A percentile compares a stretch with the other conserved stretches of the same genome.
phyloP scores from a whole-genome alignment of 192 early-diverging fungal genomes.

The Dissophora globulifera region DNA sequence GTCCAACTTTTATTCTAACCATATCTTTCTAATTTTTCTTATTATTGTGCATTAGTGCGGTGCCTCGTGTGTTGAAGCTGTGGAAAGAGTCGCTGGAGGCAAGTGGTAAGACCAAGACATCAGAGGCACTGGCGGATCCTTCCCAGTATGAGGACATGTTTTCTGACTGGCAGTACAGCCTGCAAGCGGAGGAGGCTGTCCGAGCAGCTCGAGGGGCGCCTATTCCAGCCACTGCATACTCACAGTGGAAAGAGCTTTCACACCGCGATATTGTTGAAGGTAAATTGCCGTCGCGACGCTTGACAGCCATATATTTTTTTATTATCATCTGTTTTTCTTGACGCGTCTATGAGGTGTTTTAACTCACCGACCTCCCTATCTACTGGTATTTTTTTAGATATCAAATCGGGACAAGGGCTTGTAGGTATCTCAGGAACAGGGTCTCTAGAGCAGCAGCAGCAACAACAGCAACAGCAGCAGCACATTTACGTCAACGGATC shows the following conservation, averaged over 20 bases:
- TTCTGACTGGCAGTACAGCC: slow-evolving; percentile 73
- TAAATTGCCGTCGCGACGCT: too few relatives aligned
- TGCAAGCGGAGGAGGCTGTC: slow-evolving; percentile 65
- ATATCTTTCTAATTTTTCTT: too few relatives aligned
- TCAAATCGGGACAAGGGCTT: slow-evolving; percentile 39
- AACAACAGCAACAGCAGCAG: not conserved
- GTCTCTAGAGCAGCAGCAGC: too few relatives aligned
- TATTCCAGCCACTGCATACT: slow-evolving; percentile 62
- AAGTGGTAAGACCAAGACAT: slow-evolving; percentile 79
- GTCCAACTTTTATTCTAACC: not conserved
- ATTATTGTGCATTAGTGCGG: slow-evolving; percentile 51
- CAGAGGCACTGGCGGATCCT: slow-evolving; percentile 91
- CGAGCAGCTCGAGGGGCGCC: slow-evolving; percentile 34
- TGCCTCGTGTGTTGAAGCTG: slow-evolving; percentile 72
- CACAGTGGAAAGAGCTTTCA: slow-evolving; percentile 66
- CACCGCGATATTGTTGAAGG: slow-evolving; percentile 68
- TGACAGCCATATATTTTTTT: too few relatives aligned
- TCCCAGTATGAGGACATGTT: slow-evolving; percentile 87
- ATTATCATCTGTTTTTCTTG: too few relatives aligned
- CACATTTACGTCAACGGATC: slow-evolving; percentile 3
- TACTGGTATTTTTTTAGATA: too few relatives aligned
- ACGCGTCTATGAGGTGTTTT: too few relatives aligned
- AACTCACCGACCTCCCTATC: too few relatives aligned
- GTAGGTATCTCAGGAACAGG: slow-evolving; percentile 7
- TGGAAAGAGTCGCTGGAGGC: slow-evolving; percentile 84